Conservation (phyloP, 2,329 filamentous ascomycete species). For the Pseudocercospora musae region DNA sequence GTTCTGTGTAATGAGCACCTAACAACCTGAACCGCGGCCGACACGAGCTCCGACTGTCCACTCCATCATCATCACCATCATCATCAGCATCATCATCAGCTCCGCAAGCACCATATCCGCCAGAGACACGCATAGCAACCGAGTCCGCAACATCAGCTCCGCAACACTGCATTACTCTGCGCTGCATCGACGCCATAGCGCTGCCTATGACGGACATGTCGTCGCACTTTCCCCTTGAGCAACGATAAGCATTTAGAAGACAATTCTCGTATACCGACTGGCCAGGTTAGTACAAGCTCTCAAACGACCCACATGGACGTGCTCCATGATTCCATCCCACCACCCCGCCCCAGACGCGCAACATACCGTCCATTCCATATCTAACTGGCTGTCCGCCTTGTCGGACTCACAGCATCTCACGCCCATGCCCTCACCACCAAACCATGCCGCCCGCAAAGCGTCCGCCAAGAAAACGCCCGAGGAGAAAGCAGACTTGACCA, state of each 20-base stretch:
- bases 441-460: slow-evolving; percentile 19
- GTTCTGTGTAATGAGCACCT: background rate
- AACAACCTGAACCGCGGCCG: background rate
- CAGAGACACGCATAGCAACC: background rate
- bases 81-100: no score
- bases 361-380: slow-evolving; percentile 24
- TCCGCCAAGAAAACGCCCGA: slow-evolving; percentile 29
- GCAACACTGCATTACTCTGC: background rate
- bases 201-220: slow-evolving; percentile 1
- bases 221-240: background rate
- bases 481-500: slow-evolving; percentile 30
- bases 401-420: slow-evolving; percentile 25
- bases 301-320: background rate
- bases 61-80: no score
- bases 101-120: background rate
- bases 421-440: slow-evolving; percentile 31
- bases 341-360: no score
- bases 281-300: slow-evolving; percentile 1
- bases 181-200: background rate
- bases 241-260: background rate
- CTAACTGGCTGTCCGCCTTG: slow-evolving; percentile 29
- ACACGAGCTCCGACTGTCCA: background rate
- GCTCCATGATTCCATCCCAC: no score
- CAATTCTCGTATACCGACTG: background rate
- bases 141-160: slow-evolving; percentile 3